Evolutionary conservation across 805 yeast genomes (phyloP).

Genomic region (Cyberlindnera lachancei): DNA sequence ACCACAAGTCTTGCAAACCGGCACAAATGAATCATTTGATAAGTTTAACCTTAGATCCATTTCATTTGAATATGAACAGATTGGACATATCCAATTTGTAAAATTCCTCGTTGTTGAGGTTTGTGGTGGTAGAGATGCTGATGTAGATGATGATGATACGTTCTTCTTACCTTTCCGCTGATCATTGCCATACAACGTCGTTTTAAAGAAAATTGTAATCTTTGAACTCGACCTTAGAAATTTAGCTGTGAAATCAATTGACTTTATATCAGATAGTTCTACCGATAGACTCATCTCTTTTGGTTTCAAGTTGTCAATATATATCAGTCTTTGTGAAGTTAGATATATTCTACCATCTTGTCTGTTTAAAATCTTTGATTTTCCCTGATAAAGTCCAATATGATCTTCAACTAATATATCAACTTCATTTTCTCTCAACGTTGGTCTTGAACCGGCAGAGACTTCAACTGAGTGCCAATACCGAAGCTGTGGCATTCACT

Average conservation of each 20-base stretch:
- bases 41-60: constrained; percentile 26
- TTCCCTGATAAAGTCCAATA: constrained; percentile 77
- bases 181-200: too few species aligned
- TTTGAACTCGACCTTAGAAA: constrained; percentile 78
- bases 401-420: constrained; percentile 44
- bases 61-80: constrained; percentile 67
- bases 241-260: constrained; percentile 38
- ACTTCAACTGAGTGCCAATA: constrained; percentile 31
- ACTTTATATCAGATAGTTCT: constrained; percentile 34
- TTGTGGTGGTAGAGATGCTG: constrained; percentile 4
- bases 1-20: constrained; percentile 58
- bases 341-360: constrained; percentile 76
- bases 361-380: constrained; percentile 49
- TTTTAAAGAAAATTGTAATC: constrained; percentile 39
- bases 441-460: constrained; percentile 32
- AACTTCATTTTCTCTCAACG: constrained; percentile 37
- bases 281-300: constrained; percentile 38
- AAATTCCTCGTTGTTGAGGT: constrained; percentile 3
- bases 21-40: constrained; percentile 24
- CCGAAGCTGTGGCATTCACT: constrained; percentile 13
- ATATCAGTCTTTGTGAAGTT: constrained; percentile 67
- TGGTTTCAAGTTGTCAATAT: constrained; percentile 48
- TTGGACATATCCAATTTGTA: constrained; percentile 76
- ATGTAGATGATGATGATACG: too few species aligned
- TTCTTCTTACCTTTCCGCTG: too few species aligned